Evolutionary conservation across 768 basidiomycete species (phyloP), one percentile per base, ranked within the genome.

Genomic region (Sutorius australiensis): DNA sequence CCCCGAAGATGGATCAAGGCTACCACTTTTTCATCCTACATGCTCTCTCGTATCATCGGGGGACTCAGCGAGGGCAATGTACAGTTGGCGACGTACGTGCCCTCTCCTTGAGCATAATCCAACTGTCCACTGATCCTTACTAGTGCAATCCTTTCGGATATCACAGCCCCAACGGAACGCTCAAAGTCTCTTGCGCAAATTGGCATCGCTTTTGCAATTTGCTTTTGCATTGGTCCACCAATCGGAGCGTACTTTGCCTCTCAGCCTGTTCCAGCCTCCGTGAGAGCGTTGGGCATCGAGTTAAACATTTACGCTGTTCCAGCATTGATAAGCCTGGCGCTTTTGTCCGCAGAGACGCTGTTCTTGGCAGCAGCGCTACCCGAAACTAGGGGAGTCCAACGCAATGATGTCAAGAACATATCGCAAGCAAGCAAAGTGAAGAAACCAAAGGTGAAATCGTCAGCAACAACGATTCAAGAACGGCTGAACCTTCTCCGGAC

Each of bases 1-100:
- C 33, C 28, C 56, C 48, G 2, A 59, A 93, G 92, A 40, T 97
- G 93, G 93, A 79, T 95, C 42, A 80, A 86, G 63, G 92, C 92
- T 0, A 94, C 94, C 3, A 83, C 89, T 0, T 98, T 97, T 68
- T 89, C 87, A 1, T 86, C 89, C 0, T 98, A 92, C 66, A 78
- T 93, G 76, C 80, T 95, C 24, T 93, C 94, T 9, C 82, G 95
- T 13, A 77, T 98, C 6, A 84, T 98, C 33, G 95, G 95, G 10
- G 95, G 95, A 4, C 75, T 98, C 9, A 92, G 90, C 63, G 95
- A 99, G 74, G 95, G 95, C 41, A 99, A 99, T 65, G 95, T 98
- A 11, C 95, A 99, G 67, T 76, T 99, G 41, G 89, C 91, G 42
- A 94, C 94, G 93, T 93, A 65, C 60, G 87, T 79, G 31, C 43